A percentile compares a stretch with the other conserved stretches of the same genome.
Conservation (phyloP, 495 filamentous ascomycete genomes). For the Aspergillus leporis region DNA sequence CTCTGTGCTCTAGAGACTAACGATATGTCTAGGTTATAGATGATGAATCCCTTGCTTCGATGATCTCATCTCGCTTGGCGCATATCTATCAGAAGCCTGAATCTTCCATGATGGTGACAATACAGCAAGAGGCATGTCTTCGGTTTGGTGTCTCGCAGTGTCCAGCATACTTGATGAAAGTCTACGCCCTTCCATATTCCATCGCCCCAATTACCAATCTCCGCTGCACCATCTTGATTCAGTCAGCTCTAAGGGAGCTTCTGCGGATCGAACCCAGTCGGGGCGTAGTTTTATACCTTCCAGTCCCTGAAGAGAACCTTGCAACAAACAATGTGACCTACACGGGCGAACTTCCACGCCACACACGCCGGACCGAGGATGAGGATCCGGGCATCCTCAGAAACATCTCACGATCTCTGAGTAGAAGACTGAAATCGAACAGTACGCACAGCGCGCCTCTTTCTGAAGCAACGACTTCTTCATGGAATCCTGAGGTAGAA, state of each 20-base stretch:
- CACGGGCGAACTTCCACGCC: slow-evolving; percentile 63
- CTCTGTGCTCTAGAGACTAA: not conserved
- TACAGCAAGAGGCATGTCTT: slow-evolving; percentile 75
- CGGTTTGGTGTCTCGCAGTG: slow-evolving; percentile 71
- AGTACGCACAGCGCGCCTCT: slow-evolving; percentile 31
- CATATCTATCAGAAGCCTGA: slow-evolving; percentile 71
- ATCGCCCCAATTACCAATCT: slow-evolving; percentile 78
- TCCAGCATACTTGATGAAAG: slow-evolving; percentile 78
- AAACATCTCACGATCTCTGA: slow-evolving; percentile 37
- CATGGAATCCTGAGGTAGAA: slow-evolving; percentile 15
- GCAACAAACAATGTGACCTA: slow-evolving; percentile 70
- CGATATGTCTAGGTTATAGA: slow-evolving; percentile 33
- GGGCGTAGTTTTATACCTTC: slow-evolving; percentile 70
- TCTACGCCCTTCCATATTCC: slow-evolving; percentile 67
- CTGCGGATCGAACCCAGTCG: slow-evolving; percentile 62
- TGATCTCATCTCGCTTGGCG: slow-evolving; percentile 68
- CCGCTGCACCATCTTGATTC: slow-evolving; percentile 74
- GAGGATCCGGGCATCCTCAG: slow-evolving; percentile 35
- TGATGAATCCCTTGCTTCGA: slow-evolving; percentile 57
- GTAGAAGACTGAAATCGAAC: slow-evolving; percentile 35
- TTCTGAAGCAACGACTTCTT: slow-evolving; percentile 26
- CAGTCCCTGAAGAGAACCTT: slow-evolving; percentile 67
- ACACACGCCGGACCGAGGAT: slow-evolving; percentile 45
- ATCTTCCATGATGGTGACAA: slow-evolving; percentile 66
- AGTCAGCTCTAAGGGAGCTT: slow-evolving; percentile 64